phyloP scores from a whole-genome alignment of 441 rosid species.

The Eutrema salsugineum region DNA sequence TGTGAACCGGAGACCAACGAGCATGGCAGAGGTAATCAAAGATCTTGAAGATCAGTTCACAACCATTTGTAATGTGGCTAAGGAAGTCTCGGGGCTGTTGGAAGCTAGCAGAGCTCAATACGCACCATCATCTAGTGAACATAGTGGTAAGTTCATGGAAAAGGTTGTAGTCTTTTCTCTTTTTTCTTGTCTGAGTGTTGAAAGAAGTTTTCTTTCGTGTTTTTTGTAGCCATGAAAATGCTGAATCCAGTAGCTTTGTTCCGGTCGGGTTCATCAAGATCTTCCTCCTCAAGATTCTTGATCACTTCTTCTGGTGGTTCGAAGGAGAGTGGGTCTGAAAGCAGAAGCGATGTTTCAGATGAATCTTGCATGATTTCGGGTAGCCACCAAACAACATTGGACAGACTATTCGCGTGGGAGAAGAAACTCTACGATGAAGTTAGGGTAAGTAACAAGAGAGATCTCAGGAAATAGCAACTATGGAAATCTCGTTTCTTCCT shows the following conservation, averaged over 20 bases:
- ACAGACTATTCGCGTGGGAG: constrained; percentile 89
- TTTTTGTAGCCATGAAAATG: constrained; percentile 72
- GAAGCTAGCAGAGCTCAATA: constrained; percentile 82
- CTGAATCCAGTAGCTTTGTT: constrained; percentile 94
- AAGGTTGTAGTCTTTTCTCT: not conserved
- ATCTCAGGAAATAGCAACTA: constrained; percentile 26
- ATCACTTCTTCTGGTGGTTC: constrained; percentile 54
- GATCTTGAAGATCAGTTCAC: constrained; percentile 86
- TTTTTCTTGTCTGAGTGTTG: not conserved
- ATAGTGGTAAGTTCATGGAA: constrained; percentile 51
- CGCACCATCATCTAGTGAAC: constrained; percentile 55
- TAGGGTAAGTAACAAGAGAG: constrained; percentile 44
- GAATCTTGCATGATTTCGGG: constrained; percentile 67
- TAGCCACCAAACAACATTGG: constrained; percentile 90
- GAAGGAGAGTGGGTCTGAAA: constrained; percentile 64
- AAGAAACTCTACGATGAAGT: constrained; percentile 97
- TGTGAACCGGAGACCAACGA: constrained; percentile 90
- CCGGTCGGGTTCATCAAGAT: constrained; percentile 91
- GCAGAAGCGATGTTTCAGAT: constrained; percentile 73
- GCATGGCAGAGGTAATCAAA: constrained; percentile 88
- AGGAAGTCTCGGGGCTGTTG: constrained; percentile 69
- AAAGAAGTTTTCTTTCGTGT: constrained; percentile 1
- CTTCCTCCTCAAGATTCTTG: constrained; percentile 83
- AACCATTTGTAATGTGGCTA: constrained; percentile 65
- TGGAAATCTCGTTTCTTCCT: not conserved